Evolutionary conservation across 345 rosid genomes (phyloP), one percentile per base, ranked within the genome.

Genomic region (Aegle marmelos): DNA sequence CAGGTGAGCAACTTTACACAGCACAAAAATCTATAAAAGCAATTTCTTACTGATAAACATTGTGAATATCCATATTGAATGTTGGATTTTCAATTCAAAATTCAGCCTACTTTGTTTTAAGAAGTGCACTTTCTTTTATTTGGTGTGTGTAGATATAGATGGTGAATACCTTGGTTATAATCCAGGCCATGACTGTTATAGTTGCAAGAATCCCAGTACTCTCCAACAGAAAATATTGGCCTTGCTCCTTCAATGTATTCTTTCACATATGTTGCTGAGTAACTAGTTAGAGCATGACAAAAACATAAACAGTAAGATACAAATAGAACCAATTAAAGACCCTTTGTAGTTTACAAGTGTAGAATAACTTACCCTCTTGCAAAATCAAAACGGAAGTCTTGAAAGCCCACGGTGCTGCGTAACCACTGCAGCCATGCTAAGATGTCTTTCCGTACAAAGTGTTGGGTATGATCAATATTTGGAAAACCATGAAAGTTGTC

Each of bases 381-480:
- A 83, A 93, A 95, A 87, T 93, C 98, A 86, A 92, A 95, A 75
- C 98, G 98, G 36, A 93, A 95, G 87, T 95, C 97, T 57, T 92
- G 91, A 88, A 93, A 95, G 48, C 98, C 95, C 16, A 88, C 86
- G 7, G 79, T 82, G 60, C 85, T 70, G 27, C 89, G 89, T 28
- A 95, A 75, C 98, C 98, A 87, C 68, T 81, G 89, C 87, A 95
- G 84, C 98, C 98, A 95, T 28, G 76, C 84, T 36, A 78, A 85
- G 62, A 92, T 88, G 87, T 95, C 98, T 83, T 91, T 95, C 70
- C 94, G 89, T 67, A 95, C 98, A 89, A 95, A 93, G 57, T 85
- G 82, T 79, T 95, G 97, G 80, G 83, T 86, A 53, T 95, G 98
- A 83, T 95, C 98, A 84, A 95, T 84, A 87, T 95, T 95, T 78